Conservation (phyloP, 2,329 filamentous ascomycete genomes). For the Aspergillus chevalieri region DNA sequence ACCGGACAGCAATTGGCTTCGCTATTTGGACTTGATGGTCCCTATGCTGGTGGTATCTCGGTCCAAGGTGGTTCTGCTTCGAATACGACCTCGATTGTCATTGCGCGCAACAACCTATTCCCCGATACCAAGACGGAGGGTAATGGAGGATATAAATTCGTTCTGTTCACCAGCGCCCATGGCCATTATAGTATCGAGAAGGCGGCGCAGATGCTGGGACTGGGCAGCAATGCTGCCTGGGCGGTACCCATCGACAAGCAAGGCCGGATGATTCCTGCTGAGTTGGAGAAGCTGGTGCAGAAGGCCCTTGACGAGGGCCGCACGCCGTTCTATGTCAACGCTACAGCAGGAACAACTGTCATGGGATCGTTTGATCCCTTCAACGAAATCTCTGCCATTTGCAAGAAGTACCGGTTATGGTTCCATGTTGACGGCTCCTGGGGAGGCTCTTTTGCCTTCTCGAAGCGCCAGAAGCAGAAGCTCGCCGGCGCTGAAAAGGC, state of each 20-base stretch:
- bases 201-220: constrained; percentile 81
- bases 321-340: constrained; percentile 90
- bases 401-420: constrained; percentile 70
- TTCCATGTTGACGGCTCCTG: constrained; percentile 88
- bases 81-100: constrained; percentile 77
- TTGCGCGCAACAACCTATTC: constrained; percentile 80
- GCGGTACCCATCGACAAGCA: constrained; percentile 64
- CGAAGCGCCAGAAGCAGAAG: constrained; percentile 55
- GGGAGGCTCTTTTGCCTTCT: constrained; percentile 82
- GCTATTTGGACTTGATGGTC: constrained; percentile 69
- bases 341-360: constrained; percentile 91
- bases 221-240: constrained; percentile 70
- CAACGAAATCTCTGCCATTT: constrained; percentile 61
- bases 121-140: constrained; percentile 70
- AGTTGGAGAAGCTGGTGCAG: constrained; percentile 58
- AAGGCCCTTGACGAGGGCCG: constrained; percentile 60
- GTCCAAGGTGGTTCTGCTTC: constrained; percentile 77
- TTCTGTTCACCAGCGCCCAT: constrained; percentile 81
- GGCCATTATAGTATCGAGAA: constrained; percentile 95
- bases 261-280: constrained; percentile 65
- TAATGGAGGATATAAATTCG: constrained; percentile 59
- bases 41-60: constrained; percentile 64
- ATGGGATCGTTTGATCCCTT: constrained; percentile 84
- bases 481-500: constrained; percentile 67
- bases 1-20: constrained; percentile 67